Percentiles rank a stretch among this genome's conserved stretches.
Conservation (phyloP, 2,329 filamentous ascomycete genomes). For the Fusarium buharicum region DNA sequence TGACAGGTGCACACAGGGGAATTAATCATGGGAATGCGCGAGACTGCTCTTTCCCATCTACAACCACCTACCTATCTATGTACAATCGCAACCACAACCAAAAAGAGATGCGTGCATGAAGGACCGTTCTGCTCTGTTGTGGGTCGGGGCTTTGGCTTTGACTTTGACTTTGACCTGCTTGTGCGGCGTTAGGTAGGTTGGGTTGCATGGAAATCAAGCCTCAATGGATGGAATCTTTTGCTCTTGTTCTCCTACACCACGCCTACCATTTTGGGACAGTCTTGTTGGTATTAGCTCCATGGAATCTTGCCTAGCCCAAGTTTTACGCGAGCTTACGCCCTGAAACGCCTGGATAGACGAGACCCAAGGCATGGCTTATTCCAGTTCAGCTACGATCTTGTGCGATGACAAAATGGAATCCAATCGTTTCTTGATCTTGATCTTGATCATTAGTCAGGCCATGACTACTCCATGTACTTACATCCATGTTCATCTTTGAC, state of each 20-base stretch:
- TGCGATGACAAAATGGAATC: slow-evolving; percentile 9
- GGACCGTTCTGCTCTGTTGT: slow-evolving; percentile 20
- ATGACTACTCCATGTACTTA: too few species aligned
- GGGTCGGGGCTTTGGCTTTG: neutral
- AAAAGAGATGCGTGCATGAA: slow-evolving; percentile 35
- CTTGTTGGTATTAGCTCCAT: slow-evolving; percentile 7
- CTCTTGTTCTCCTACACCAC: neutral
- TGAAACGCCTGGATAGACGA: slow-evolving; percentile 21
- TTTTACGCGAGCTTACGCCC: slow-evolving; percentile 33
- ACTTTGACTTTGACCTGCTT: neutral
- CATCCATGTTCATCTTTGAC: neutral
- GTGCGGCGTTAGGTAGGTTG: too few species aligned
- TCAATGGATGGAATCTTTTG: slow-evolving; percentile 1
- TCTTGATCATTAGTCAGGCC: slow-evolving; percentile 1
- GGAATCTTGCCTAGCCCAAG: slow-evolving; percentile 20
- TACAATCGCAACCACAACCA: slow-evolving; percentile 3
- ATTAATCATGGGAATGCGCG: slow-evolving; percentile 36
- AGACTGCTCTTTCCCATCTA: slow-evolving; percentile 35
- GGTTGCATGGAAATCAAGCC: neutral
- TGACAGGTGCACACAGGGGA: slow-evolving; percentile 12
- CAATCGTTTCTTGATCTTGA: neutral
- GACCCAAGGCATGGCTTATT: neutral
- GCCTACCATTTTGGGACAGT: slow-evolving; percentile 21
- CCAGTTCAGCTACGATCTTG: slow-evolving; percentile 7
- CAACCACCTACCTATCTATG: too few species aligned